A percentile compares a stretch with the other conserved stretches of the same genome.
Evolutionary conservation across 371 early-diverging fungal species (phyloP).

Genomic region (Mortierella sp.): DNA sequence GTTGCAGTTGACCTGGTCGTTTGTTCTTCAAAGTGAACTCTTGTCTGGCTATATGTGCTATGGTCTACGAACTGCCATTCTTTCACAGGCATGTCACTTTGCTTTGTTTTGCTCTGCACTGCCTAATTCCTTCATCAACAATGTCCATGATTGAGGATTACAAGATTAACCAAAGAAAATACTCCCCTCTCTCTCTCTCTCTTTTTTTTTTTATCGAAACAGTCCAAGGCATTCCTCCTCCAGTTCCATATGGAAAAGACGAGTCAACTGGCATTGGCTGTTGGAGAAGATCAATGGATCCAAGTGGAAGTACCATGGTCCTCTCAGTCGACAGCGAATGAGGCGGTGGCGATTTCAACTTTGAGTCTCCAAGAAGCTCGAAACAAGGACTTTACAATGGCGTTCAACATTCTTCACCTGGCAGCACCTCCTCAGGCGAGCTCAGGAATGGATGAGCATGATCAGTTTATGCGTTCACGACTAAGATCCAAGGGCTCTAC

Average conservation of each 20-base stretch:
- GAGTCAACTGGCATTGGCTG: conserved; percentile 85
- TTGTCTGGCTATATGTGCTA: conserved; percentile 86
- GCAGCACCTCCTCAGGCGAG: conserved; percentile 23
- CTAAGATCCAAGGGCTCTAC: conserved; percentile 22
- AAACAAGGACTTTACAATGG: conserved; percentile 46
- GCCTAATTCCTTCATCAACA: no score
- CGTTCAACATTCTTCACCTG: conserved; percentile 34
- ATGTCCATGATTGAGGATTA: no score
- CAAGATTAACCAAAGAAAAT: conserved; percentile 2
- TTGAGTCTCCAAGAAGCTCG: conserved; percentile 43
- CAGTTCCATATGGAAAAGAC: conserved; percentile 93
- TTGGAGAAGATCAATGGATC: conserved; percentile 96
- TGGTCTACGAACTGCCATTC: conserved; percentile 79
- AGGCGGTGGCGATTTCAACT: conserved; percentile 66
- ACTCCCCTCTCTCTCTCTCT: not conserved
- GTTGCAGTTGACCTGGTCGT: conserved; percentile 78
- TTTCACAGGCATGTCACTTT: conserved; percentile 18
- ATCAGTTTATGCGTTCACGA: conserved; percentile 21
- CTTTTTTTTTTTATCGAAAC: not conserved
- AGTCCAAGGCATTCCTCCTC: conserved; percentile 87
- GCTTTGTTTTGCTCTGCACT: not conserved
- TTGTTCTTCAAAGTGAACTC: conserved; percentile 77
- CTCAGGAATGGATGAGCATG: conserved; percentile 37
- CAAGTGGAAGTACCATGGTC: conserved; percentile 91
- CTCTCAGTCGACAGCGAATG: conserved; percentile 86